Percentiles rank a stretch among this genome's conserved stretches.
Conservation (phyloP, 2,329 filamentous ascomycete species). For the Ascochyta lentis region DNA sequence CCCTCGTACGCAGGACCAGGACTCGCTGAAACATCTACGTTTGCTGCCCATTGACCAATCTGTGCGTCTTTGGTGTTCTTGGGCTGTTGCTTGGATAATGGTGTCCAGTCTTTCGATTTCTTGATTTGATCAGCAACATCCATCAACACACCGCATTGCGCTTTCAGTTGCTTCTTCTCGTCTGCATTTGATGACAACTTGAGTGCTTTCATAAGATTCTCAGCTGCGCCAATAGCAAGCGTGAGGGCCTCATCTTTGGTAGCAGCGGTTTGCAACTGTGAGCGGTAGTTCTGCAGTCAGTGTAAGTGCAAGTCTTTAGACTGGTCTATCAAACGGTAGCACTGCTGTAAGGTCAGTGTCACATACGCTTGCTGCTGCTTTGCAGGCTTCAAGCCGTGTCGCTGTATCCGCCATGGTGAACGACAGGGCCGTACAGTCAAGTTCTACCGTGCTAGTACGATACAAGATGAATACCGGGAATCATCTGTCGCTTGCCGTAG, state of each 20-base stretch:
- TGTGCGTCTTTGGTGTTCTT: constrained; percentile 18
- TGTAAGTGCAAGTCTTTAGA: constrained; percentile 26
- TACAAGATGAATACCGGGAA: neutral
- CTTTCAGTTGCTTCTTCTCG: constrained; percentile 71
- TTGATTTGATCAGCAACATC: constrained; percentile 80
- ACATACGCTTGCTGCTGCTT: constrained; percentile 46
- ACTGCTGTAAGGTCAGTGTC: constrained; percentile 24
- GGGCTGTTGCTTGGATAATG: constrained; percentile 14
- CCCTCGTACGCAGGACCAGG: neutral
- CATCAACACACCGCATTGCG: constrained; percentile 74
- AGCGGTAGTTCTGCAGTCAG: constrained; percentile 36
- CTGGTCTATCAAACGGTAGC: neutral
- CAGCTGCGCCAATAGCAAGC: constrained; percentile 77
- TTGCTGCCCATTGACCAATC: constrained; percentile 33
- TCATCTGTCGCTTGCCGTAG: constrained; percentile 14
- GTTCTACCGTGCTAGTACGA: neutral
- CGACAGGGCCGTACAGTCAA: neutral
- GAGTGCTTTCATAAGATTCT: constrained; percentile 81
- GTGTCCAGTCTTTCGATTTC: constrained; percentile 32
- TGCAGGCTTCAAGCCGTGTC: constrained; percentile 36
- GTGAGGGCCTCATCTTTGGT: constrained; percentile 71
- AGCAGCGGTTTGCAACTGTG: constrained; percentile 56
- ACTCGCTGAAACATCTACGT: constrained; percentile 23
- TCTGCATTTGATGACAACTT: constrained; percentile 64
- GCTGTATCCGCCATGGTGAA: constrained; percentile 37